Percentiles rank a stretch among this genome's conserved stretches.
Evolutionary conservation across 139 green algal genomes (phyloP).

Genomic region (Picochlorum sp.): DNA sequence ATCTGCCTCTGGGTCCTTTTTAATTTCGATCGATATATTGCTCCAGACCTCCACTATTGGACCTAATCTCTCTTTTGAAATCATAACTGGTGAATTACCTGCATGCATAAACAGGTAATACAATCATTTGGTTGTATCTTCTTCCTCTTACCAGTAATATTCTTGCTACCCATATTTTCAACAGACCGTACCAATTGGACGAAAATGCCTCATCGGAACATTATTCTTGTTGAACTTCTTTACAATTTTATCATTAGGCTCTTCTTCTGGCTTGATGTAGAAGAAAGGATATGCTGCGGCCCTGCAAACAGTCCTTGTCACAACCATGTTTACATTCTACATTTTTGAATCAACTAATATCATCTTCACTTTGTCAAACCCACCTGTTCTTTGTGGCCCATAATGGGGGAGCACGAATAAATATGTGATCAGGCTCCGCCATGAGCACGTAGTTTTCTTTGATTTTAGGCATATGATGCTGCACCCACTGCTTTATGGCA

Average conservation of each 20-base stretch:
- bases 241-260: slow-evolving; percentile 3
- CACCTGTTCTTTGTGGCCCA: slow-evolving; percentile 21
- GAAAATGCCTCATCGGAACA: slow-evolving; percentile 25
- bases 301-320: too few relatives aligned
- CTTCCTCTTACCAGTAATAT: too few relatives aligned
- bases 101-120: neutral
- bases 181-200: slow-evolving; percentile 17
- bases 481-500: slow-evolving; percentile 54
- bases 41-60: slow-evolving; percentile 39
- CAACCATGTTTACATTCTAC: neutral
- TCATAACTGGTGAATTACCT: slow-evolving; percentile 46
- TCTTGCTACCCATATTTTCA: too few relatives aligned
- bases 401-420: slow-evolving; percentile 51
- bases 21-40: slow-evolving; percentile 34
- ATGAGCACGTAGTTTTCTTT: slow-evolving; percentile 61
- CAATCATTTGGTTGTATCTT: too few relatives aligned
- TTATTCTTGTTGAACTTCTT: slow-evolving; percentile 17
- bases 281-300: slow-evolving; percentile 62
- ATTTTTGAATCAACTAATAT: neutral
- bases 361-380: neutral
- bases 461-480: slow-evolving; percentile 24
- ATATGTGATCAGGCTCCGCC: slow-evolving; percentile 67
- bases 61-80: slow-evolving; percentile 41
- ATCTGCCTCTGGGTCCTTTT: slow-evolving; percentile 44
- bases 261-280: slow-evolving; percentile 50